Percentiles rank a stretch among this genome's conserved stretches.
Evolutionary conservation across 192 early-diverging fungal genomes (phyloP).

Genomic region (Hyaloraphidium curvatum): DNA sequence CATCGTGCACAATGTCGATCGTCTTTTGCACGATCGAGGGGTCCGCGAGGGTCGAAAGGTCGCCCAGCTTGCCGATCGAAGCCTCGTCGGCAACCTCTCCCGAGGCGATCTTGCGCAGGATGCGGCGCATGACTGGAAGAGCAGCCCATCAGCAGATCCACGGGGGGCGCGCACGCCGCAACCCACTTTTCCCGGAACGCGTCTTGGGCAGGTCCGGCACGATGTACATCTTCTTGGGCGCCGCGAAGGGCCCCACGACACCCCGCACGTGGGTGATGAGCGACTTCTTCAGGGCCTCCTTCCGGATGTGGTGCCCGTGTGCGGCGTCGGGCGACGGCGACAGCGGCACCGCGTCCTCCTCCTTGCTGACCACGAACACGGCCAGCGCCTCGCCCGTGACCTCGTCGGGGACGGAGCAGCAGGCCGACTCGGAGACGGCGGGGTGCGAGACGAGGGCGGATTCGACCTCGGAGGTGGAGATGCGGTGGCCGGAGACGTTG

Average conservation of each 20-base stretch:
- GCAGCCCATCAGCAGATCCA: too few species aligned
- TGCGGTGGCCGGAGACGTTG: slow-evolving; percentile 87
- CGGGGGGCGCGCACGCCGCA: too few species aligned
- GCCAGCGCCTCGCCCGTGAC: slow-evolving; percentile 80
- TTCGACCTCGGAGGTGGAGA: slow-evolving; percentile 79
- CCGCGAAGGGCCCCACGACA: slow-evolving; percentile 83
- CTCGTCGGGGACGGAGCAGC: slow-evolving; percentile 70
- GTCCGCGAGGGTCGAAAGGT: slow-evolving; percentile 76
- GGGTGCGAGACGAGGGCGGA: not conserved
- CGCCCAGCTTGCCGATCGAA: slow-evolving; percentile 53
- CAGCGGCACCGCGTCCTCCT: slow-evolving; percentile 14
- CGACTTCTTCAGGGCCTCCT: slow-evolving; percentile 28
- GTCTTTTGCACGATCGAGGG: too few species aligned
- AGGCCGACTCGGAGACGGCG: slow-evolving; percentile 28
- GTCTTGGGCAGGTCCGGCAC: slow-evolving; percentile 87
- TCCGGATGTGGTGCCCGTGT: not conserved
- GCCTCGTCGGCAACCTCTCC: slow-evolving; percentile 33
- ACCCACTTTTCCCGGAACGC: slow-evolving; percentile 83
- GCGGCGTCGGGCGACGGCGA: not conserved
- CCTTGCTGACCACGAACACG: slow-evolving; percentile 65
- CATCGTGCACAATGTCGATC: too few species aligned
- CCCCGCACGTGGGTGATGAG: slow-evolving; percentile 59
- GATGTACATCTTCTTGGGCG: slow-evolving; percentile 69
- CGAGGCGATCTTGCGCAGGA: slow-evolving; percentile 81
- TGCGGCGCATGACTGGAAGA: slow-evolving; percentile 90